Percentiles rank a stretch among this genome's conserved stretches.
phyloP scores from a whole-genome alignment of 2,329 filamentous ascomycete species.

The Pseudogymnoascus sp. region DNA sequence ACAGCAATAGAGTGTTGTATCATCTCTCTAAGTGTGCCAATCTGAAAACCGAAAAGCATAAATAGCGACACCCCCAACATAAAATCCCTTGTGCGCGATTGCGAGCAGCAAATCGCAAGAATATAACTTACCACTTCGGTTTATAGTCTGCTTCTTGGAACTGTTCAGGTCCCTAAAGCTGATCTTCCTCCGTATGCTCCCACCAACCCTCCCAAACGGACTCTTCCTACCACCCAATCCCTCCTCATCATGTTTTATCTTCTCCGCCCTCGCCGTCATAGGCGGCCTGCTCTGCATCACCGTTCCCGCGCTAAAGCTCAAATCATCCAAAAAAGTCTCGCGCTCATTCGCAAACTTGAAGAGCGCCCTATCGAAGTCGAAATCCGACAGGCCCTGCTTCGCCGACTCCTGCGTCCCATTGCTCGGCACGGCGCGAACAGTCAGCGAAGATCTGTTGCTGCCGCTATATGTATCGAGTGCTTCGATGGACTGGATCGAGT shows the following conservation, averaged over 20 bases:
- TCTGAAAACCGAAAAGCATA: background rate
- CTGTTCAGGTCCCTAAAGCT: slow-evolving; percentile 95
- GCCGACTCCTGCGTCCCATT: slow-evolving; percentile 17
- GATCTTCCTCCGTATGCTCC: slow-evolving; percentile 85
- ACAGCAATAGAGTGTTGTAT: background rate
- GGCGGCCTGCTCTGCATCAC: slow-evolving; percentile 63
- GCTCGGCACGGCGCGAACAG: slow-evolving; percentile 43
- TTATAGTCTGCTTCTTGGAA: slow-evolving; percentile 73
- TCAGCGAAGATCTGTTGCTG: slow-evolving; percentile 60
- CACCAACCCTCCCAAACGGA: slow-evolving; percentile 45
- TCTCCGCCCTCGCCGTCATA: slow-evolving; percentile 72
- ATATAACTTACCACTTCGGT: slow-evolving; percentile 59
- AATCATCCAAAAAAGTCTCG: slow-evolving; percentile 86
- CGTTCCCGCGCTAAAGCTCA: slow-evolving; percentile 73
- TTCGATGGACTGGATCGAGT: slow-evolving; percentile 48
- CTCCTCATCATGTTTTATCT: slow-evolving; percentile 68
- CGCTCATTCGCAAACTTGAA: slow-evolving; percentile 93
- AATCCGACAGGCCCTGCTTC: slow-evolving; percentile 46
- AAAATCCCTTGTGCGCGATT: background rate
- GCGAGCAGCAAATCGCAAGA: background rate
- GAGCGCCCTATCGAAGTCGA: slow-evolving; percentile 89
- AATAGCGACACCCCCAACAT: background rate
- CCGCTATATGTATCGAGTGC: slow-evolving; percentile 44
- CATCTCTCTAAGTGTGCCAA: background rate
- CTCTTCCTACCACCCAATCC: slow-evolving; percentile 38